Evolutionary conservation across 2,329 filamentous ascomycete species (phyloP), one percentile per base, ranked within the genome.

Genomic region (Penicillium digitatum): DNA sequence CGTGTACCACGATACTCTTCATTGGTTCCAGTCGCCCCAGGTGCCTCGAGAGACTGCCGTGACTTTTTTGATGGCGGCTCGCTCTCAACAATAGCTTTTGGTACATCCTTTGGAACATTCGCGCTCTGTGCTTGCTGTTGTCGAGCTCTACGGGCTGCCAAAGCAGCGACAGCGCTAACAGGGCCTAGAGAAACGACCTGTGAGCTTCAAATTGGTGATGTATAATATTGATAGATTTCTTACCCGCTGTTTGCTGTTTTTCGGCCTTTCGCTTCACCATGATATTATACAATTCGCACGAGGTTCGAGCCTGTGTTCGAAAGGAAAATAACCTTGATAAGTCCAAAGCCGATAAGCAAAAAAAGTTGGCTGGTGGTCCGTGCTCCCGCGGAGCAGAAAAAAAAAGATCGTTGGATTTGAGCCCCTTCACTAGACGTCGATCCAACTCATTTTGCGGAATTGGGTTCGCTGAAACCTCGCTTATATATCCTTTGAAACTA

Each of bases 101-200:
- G 47, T 14, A 63, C 48, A 46, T 61, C 56, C 45, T 66, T 64
- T 29, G 61, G 45, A 22, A 59, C 38, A n/a, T 56, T 45, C 27
- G 56, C 58, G 39, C 44, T 58, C 51, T 67, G 69, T 44, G 63
- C 60, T 49, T 69, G 67, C 55, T 73, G 69, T 57, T 72, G 69
- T 48, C 71, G 67, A 62, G 72, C 72, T 69, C 68, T 74, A 62
- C 74, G 74, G 56, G 74, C 74, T 27, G 74, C 74, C 56, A 76
- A 61, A 50, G 74, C 74, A 32, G 74, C 74, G 58, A 76, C 61
- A 42, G 74, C 74, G 57, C 74, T 76, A 56, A 76, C 62, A n/a
- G 70, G 70, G 52, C 62, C 70, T 71, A 60, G 26, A 38, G 60
- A 46, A 44, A 31, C 31, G 22, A 49, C 32, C 32, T 45, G 31